These are phyloP conservation scores for Tuber indicum DNA, from an alignment of 495 filamentous ascomycete genomes.

Conservation along the genomic window DNA sequence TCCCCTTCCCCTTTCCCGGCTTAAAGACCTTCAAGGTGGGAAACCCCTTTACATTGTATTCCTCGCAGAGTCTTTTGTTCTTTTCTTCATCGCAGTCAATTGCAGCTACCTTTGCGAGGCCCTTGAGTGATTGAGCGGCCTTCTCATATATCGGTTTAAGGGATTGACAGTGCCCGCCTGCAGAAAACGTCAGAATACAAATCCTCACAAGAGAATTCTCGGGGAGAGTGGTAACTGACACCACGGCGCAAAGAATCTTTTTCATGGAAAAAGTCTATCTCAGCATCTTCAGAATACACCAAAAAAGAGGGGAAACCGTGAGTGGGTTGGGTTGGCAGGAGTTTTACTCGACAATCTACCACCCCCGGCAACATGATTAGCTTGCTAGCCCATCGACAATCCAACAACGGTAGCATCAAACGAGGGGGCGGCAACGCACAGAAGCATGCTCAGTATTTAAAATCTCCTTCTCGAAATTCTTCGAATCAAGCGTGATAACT, in stretches of 20 bases:
- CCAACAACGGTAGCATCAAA: neutral
- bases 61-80: constrained; percentile 83
- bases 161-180: constrained; percentile 95
- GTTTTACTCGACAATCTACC: constrained; percentile 63
- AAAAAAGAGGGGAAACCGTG: neutral
- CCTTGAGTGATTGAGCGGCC: constrained; percentile 77
- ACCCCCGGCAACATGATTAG: constrained; percentile 12
- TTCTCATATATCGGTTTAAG: constrained; percentile 95
- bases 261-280: constrained; percentile 5
- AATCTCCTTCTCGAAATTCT: constrained; percentile 77
- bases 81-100: constrained; percentile 91
- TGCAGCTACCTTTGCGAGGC: constrained; percentile 87
- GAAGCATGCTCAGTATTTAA: constrained; percentile 84
- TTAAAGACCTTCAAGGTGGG: constrained; percentile 92
- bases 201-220: constrained; percentile 5
- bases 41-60: constrained; percentile 90
- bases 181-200: constrained; percentile 53
- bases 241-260: constrained; percentile 42
- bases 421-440: constrained; percentile 51
- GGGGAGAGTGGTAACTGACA: constrained; percentile 27
- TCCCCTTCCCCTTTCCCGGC: constrained; percentile 71
- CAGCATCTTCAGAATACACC: neutral
- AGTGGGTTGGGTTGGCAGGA: constrained; percentile 20
- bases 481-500: constrained; percentile 78
- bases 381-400: neutral